Percentiles rank a stretch among this genome's conserved stretches.
Evolutionary conservation across 768 basidiomycete genomes (phyloP).

Genomic region (Daedaleopsis sinensis): DNA sequence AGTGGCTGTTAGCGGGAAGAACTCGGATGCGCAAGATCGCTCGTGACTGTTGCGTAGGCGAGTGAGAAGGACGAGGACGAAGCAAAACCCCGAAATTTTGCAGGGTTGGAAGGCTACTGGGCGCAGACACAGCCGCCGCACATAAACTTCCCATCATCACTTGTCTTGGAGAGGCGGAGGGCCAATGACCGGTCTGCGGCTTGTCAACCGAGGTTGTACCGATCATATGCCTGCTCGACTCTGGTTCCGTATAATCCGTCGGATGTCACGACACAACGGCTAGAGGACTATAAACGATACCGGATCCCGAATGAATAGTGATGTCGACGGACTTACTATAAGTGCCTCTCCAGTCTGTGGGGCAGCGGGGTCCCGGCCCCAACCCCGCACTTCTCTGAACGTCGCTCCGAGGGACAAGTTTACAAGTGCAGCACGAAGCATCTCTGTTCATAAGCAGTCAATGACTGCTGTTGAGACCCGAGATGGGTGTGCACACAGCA

Average conservation of each 20-base stretch:
- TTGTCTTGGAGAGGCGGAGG: not conserved
- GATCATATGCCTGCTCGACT: slow-evolving; percentile 15
- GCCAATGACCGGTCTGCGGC: slow-evolving; percentile 8
- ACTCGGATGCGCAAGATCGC: slow-evolving; percentile 24
- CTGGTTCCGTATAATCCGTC: slow-evolving; percentile 11
- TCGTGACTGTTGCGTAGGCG: slow-evolving; percentile 25
- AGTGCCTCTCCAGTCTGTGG: slow-evolving; percentile 2
- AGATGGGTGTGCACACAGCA: too few relatives aligned
- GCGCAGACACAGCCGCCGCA: not conserved
- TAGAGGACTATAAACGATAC: not conserved
- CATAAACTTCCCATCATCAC: slow-evolving; percentile 1
- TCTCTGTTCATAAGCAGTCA: too few relatives aligned
- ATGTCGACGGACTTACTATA: not conserved
- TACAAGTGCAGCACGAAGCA: not conserved
- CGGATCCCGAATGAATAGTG: not conserved
- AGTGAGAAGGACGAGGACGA: not conserved
- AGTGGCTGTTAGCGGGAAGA: slow-evolving; percentile 23
- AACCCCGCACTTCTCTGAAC: slow-evolving; percentile 9
- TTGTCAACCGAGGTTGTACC: slow-evolving; percentile 19
- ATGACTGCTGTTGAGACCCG: too few relatives aligned
- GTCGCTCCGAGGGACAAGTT: not conserved
- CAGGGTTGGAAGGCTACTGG: not conserved
- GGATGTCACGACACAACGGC: not conserved
- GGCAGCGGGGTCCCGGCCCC: slow-evolving; percentile 15
- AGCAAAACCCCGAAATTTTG: slow-evolving; percentile 19